Evolutionary conservation across 2,329 filamentous ascomycete genomes (phyloP), one percentile per base, ranked within the genome.

Genomic region (Fusarium longipes): DNA sequence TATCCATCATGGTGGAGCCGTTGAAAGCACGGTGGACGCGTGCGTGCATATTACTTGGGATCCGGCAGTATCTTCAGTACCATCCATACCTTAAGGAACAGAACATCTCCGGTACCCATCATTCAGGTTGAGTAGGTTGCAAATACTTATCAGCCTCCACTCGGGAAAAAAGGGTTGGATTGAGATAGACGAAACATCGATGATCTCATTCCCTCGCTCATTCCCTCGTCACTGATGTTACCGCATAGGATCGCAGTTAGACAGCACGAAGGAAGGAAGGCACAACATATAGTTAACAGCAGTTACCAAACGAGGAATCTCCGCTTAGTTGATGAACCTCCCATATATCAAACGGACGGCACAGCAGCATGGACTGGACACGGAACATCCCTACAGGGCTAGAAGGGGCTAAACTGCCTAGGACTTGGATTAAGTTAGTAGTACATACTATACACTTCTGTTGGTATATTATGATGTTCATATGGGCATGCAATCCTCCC

Each of bases 171-270:
- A 33, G 59, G 25, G 44, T 62, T 65, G 39, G 39, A 60, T 47
- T 54, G 48, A 67, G 62, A 62, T 66, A 66, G 44, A 65, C 61
- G 42, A 65, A 59, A 42, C 30, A 17, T n/a, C n/a, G n/a, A n/a
- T n/a, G 24, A 51, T 50, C 29, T 36, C 29, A 22, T 36, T 52
- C 10, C 30, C 38, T 63, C 57, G 33, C 63, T 52, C 52, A 40
- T 64, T 42, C 45, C 36, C 52, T 56, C 59, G 35, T 27, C 44
- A 29, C 18, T 33, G n/a, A n/a, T 24, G 22, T 50, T 51, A 55
- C 40, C 49, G 12, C 12, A 48, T 17, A 27, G 30, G 12, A 24
- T 20, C 5, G 6, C 8, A 27, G 25, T 14, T n/a, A n/a, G 18
- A 32, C 9, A 45, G 5, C 18, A 50, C 25, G 39, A 35, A 36